Evolutionary conservation across 805 yeast genomes (phyloP).

Genomic region (Cyberlindnera euphorbiiphila): DNA sequence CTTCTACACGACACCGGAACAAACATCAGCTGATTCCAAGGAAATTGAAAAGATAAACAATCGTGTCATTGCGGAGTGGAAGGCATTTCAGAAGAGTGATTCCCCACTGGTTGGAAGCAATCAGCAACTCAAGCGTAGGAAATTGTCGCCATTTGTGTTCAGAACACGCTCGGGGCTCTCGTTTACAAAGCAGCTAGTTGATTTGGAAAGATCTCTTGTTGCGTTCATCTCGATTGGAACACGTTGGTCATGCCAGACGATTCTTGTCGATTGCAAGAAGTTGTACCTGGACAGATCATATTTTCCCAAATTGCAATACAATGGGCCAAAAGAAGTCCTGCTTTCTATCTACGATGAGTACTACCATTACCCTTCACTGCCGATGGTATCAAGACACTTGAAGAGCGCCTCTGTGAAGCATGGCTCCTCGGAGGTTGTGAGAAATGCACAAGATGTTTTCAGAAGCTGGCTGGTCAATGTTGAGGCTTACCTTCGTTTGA

Average conservation of each 20-base stretch:
- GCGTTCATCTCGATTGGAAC: constrained; percentile 24
- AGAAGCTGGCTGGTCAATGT: constrained; percentile 23
- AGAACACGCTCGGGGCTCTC: constrained; percentile 19
- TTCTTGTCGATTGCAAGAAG: constrained; percentile 20
- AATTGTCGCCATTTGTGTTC: constrained; percentile 17
- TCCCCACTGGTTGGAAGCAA: constrained; percentile 2
- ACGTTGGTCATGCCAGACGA: constrained; percentile 28
- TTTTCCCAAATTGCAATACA: background rate
- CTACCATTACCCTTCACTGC: constrained; percentile 18
- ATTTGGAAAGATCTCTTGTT: constrained; percentile 15
- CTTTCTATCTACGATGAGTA: constrained; percentile 28
- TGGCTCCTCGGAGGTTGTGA: constrained; percentile 10
- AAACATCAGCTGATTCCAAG: constrained; percentile 1
- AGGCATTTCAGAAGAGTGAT: constrained; percentile 10
- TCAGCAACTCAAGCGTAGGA: constrained; percentile 8
- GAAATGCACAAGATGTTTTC: constrained; percentile 15
- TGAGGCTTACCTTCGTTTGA: constrained; percentile 19
- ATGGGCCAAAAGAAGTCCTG: constrained; percentile 12
- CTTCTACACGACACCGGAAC: constrained; percentile 15
- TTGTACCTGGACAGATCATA: constrained; percentile 18
- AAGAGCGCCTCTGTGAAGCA: constrained; percentile 9
- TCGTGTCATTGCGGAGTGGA: constrained; percentile 24
- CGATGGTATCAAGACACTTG: constrained; percentile 20
- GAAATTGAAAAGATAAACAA: constrained; percentile 15
- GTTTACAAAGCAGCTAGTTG: constrained; percentile 20